A percentile compares a stretch with the other conserved stretches of the same genome.
These are phyloP conservation scores for Suillus alpinus DNA, from an alignment of 768 basidiomycete genomes.

Conservation along the genomic window DNA sequence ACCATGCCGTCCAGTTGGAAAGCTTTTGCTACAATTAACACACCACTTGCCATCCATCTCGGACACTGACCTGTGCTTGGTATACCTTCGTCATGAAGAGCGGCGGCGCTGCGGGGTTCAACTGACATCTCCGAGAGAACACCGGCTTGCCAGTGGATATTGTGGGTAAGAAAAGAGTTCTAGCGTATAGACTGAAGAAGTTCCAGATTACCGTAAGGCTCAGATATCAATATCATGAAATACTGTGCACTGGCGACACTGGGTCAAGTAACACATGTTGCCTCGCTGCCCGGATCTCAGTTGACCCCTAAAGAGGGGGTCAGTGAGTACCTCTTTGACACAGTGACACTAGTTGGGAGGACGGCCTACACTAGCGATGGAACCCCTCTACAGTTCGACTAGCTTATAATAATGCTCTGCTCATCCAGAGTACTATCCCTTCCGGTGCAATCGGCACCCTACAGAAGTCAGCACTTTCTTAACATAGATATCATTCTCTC, in stretches of 20 bases:
- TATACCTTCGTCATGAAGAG: neutral
- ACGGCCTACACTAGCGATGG: no score
- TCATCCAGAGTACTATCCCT: no score
- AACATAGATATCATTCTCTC: no score
- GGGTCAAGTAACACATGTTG: neutral
- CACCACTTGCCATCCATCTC: constrained; percentile 8
- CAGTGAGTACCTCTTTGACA: neutral
- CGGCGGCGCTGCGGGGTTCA: neutral
- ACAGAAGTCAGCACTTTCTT: no score
- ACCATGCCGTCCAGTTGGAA: constrained; percentile 5
- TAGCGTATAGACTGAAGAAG: neutral
- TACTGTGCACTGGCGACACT: neutral
- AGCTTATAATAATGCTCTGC: no score
- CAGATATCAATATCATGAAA: neutral
- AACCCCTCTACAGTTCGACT: no score
- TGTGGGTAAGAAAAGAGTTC: neutral
- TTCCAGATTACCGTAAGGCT: neutral
- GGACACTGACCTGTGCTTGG: neutral
- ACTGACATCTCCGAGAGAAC: neutral
- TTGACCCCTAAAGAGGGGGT: neutral
- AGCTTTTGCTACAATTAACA: constrained; percentile 27
- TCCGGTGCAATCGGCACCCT: no score
- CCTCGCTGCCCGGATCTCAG: neutral
- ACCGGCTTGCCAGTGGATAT: neutral
- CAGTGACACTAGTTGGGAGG: neutral